Base-by-base conservation (phyloP, 768 basidiomycete genomes). In the Podaxis carcinomalis region DNA sequence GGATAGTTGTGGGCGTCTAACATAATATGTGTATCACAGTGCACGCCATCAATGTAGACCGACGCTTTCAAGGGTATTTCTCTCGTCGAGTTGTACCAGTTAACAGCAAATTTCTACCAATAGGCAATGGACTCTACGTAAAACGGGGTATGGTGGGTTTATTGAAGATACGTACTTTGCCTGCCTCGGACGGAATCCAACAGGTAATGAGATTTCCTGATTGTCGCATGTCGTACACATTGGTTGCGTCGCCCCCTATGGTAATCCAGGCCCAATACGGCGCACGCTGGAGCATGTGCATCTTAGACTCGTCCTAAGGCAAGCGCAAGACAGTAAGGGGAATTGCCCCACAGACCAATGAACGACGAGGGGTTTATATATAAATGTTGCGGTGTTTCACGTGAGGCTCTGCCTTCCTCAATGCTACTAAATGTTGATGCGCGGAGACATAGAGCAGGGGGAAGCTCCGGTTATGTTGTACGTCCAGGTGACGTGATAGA, bases 21-120 rank as follows among this genome's bases (percentile, higher is more conserved):
- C 63, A 71, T 67, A 52, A 71, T 67, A 47, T 71, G 70, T n/a
- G 47, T 68, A 56, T 71, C 69, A 52, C 69, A 70, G 21, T 61
- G 63, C 7, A 65, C 51, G 28, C 70, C 70, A 44, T 72, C 70
- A 35, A 70, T 70, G 51, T 56, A 55, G n/a, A 70, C 63, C 1
- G 46, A 57, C 11, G 62, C 70, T 59, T 70, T 68, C 36, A 71
- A 42, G 28, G 68, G 65, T 11, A 65, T 52, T 14, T 59, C 54
- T 44, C 70, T 62, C 1, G 57, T 65, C 7, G 58, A 57, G 50
- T 68, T 72, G 54, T 68, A 64, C 70, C 70, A 72, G 47, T 70
- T 70, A 13, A 72, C 67, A 37, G 69, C 64, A 62, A 72, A 70
- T 32, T 63, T 69, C 69, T 72, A 57, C 0, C 37, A 55, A 36